phyloP scores from a whole-genome alignment of 257 asterid species.

The Pogostemon cablin region DNA sequence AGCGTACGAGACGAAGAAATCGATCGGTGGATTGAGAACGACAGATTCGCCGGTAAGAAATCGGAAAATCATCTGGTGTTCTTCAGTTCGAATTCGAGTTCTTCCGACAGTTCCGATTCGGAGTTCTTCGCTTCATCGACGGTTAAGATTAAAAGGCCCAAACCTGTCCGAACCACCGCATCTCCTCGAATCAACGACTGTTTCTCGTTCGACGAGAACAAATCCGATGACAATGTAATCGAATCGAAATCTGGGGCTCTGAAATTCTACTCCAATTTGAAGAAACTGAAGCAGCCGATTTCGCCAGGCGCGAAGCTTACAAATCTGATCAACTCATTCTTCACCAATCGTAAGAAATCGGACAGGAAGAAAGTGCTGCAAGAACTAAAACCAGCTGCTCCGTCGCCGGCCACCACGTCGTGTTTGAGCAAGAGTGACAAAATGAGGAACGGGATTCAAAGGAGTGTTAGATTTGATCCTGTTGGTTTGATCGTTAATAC shows the following conservation, averaged over 20 bases:
- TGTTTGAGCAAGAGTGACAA: slow-evolving; percentile 45
- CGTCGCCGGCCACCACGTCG: slow-evolving; percentile 43
- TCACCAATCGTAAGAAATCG: slow-evolving; percentile 42
- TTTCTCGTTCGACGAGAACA: slow-evolving; percentile 26
- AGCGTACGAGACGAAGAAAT: slow-evolving; percentile 37
- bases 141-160: slow-evolving; percentile 25
- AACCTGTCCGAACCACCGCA: slow-evolving; percentile 34
- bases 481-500: slow-evolving; percentile 48
- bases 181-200: slow-evolving; percentile 15
- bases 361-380: slow-evolving; percentile 26
- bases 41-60: slow-evolving; percentile 7
- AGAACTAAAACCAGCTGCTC: background rate
- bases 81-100: slow-evolving; percentile 47
- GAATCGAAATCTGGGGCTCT: slow-evolving; percentile 53
- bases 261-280: slow-evolving; percentile 51
- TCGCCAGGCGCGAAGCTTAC: slow-evolving; percentile 68
- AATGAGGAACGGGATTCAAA: slow-evolving; percentile 32
- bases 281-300: slow-evolving; percentile 61
- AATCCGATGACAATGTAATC: slow-evolving; percentile 30
- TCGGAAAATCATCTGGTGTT: slow-evolving; percentile 39
- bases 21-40: slow-evolving; percentile 46
- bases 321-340: slow-evolving; percentile 52
- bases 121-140: slow-evolving; percentile 38
- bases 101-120: slow-evolving; percentile 52
- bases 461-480: slow-evolving; percentile 54